Evolutionary conservation across 495 filamentous ascomycete genomes (phyloP).

Genomic region (Bacidia gigantensis): DNA sequence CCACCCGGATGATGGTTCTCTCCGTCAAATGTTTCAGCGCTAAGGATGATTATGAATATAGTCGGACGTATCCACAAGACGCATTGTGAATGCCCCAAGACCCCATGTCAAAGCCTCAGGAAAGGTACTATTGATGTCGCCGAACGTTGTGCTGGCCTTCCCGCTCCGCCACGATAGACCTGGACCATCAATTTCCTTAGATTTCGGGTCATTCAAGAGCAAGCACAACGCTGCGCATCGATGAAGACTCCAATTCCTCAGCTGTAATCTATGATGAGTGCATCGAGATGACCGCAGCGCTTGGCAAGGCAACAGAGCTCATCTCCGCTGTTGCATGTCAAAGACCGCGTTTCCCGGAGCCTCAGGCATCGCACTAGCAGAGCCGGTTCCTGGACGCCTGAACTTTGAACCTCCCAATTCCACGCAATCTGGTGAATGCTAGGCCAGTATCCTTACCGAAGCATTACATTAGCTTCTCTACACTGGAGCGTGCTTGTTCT

Average conservation of each 20-base stretch:
- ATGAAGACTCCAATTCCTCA: too few species aligned
- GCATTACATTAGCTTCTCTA: too few species aligned
- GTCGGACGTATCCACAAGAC: too few species aligned
- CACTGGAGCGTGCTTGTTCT: too few species aligned
- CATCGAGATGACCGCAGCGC: not conserved
- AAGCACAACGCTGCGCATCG: not conserved
- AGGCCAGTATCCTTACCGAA: too few species aligned
- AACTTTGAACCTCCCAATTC: not conserved
- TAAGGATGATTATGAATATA: too few species aligned
- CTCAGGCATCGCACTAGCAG: not conserved
- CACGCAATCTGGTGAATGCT: too few species aligned
- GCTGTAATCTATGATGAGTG: not conserved
- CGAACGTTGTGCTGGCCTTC: not conserved
- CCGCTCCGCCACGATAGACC: not conserved
- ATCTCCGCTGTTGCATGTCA: not conserved
- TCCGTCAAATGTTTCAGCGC: too few species aligned
- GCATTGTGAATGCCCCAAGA: too few species aligned
- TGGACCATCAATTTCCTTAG: not conserved
- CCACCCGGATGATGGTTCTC: too few species aligned
- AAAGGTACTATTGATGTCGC: too few species aligned
- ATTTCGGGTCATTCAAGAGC: not conserved
- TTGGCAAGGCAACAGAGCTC: not conserved
- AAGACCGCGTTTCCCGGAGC: not conserved
- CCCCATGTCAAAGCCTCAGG: too few species aligned
- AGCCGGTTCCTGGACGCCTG: not conserved